Evolutionary conservation across 441 rosid species (phyloP).

Genomic region (Sinapis alba): DNA sequence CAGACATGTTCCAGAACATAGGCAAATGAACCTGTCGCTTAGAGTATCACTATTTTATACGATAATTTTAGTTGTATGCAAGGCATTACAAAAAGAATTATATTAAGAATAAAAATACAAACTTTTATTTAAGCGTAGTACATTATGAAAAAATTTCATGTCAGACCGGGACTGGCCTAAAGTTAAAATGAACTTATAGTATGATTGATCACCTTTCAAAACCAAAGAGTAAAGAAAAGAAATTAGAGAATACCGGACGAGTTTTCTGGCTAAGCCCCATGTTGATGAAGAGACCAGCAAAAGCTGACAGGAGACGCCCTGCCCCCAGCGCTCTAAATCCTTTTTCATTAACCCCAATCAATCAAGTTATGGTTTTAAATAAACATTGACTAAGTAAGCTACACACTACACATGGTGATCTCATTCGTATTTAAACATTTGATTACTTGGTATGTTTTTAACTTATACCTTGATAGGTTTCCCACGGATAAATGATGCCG

Average conservation of each 20-base stretch:
- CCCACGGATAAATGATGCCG: slow-evolving; percentile 85
- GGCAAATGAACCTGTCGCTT: too few species aligned
- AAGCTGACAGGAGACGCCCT: slow-evolving; percentile 46
- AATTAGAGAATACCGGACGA: slow-evolving; percentile 62
- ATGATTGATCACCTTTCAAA: slow-evolving; percentile 1
- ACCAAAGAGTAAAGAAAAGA: not conserved
- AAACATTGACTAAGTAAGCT: slow-evolving; percentile 5
- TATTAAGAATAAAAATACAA: too few species aligned
- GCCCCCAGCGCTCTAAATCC: slow-evolving; percentile 79
- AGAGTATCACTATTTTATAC: too few species aligned
- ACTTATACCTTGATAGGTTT: slow-evolving; percentile 64
- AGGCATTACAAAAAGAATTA: too few species aligned
- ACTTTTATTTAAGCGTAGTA: too few species aligned
- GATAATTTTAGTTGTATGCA: too few species aligned
- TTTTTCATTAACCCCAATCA: slow-evolving; percentile 22
- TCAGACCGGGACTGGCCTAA: too few species aligned
- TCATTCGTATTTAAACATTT: not conserved
- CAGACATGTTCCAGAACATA: too few species aligned
- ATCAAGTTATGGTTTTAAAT: not conserved
- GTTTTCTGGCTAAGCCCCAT: slow-evolving; percentile 68
- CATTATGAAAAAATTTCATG: too few species aligned
- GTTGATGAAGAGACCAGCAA: slow-evolving; percentile 52
- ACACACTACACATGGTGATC: not conserved
- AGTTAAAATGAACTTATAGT: not conserved
- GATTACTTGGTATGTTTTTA: not conserved